Percentiles rank a stretch among this genome's conserved stretches.
phyloP scores from a whole-genome alignment of 192 early-diverging fungal genomes.

The Backusella tuberculispora region DNA sequence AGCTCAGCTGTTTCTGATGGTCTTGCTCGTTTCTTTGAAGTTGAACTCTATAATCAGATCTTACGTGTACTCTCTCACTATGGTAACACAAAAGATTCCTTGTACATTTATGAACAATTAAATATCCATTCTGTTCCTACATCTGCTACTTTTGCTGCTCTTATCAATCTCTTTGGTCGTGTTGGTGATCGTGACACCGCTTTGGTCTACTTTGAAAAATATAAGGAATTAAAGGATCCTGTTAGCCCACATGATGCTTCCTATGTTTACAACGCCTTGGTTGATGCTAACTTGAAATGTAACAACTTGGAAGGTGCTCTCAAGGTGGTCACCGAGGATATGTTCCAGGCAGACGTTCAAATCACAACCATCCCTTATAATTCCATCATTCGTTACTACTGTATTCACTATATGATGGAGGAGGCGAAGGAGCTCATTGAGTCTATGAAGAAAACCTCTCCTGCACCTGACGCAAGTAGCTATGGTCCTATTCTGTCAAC shows the following conservation, averaged over 20 bases:
- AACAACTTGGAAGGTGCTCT: slow-evolving; percentile 31
- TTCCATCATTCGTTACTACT: slow-evolving; percentile 43
- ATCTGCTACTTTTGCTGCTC: slow-evolving; percentile 57
- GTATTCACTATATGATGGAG: slow-evolving; percentile 17
- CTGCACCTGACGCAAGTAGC: slow-evolving; percentile 40
- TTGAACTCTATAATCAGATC: slow-evolving; percentile 43
- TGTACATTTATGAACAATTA: slow-evolving; percentile 38
- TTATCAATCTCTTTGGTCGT: slow-evolving; percentile 53
- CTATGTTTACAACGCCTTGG: slow-evolving; percentile 42
- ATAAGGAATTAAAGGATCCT: slow-evolving; percentile 11
- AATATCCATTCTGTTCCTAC: slow-evolving; percentile 37
- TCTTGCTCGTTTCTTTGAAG: slow-evolving; percentile 32
- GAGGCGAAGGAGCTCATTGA: slow-evolving; percentile 30
- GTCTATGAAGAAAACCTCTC: slow-evolving; percentile 21
- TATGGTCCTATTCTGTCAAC: slow-evolving; percentile 41
- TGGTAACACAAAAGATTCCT: slow-evolving; percentile 33
- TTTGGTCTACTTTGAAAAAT: slow-evolving; percentile 35
- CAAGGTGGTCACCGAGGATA: slow-evolving; percentile 35
- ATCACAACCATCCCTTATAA: slow-evolving; percentile 39
- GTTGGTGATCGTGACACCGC: slow-evolving; percentile 38
- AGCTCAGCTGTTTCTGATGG: slow-evolving; percentile 19
- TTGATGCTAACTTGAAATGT: slow-evolving; percentile 42
- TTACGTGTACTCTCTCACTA: slow-evolving; percentile 43
- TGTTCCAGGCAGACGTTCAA: slow-evolving; percentile 33
- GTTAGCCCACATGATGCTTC: slow-evolving; percentile 31